Evolutionary conservation across 306 rosid genomes (phyloP).

Genomic region (Comarum palustre): DNA sequence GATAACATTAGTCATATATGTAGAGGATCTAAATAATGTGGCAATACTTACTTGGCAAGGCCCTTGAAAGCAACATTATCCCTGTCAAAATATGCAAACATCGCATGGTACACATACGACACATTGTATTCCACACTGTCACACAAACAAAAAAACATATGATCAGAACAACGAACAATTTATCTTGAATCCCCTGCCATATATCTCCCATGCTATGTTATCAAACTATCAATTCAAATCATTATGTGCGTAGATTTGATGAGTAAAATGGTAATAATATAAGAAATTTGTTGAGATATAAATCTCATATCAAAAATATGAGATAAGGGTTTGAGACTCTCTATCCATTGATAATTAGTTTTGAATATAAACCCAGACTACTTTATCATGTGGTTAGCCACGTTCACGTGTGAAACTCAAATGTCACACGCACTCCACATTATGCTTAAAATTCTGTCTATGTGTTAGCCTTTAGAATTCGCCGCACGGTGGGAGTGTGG

Average conservation of each 20-base stretch:
- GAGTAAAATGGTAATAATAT: neutral
- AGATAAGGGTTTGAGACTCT: too few relatives aligned
- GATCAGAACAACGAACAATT: neutral
- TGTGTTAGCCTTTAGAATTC: too few relatives aligned
- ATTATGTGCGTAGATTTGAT: neutral
- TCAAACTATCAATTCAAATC: neutral
- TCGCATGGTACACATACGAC: slow-evolving; percentile 80
- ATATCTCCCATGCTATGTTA: neutral
- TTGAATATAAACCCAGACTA: too few relatives aligned
- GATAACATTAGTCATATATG: neutral
- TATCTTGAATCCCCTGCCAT: neutral
- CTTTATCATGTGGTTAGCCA: too few relatives aligned
- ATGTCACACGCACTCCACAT: too few relatives aligned
- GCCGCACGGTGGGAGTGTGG: too few relatives aligned
- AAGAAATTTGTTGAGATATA: too few relatives aligned
- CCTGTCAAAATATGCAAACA: slow-evolving; percentile 87
- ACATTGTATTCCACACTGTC: slow-evolving; percentile 95
- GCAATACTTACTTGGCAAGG: slow-evolving; percentile 54
- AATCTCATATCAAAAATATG: too few relatives aligned
- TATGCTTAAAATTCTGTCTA: too few relatives aligned
- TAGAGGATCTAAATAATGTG: neutral
- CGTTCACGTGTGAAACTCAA: too few relatives aligned
- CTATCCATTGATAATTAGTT: too few relatives aligned
- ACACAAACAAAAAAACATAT: slow-evolving; percentile 9
- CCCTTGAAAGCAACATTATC: slow-evolving; percentile 87